A percentile compares a stretch with the other conserved stretches of the same genome.
phyloP scores from a whole-genome alignment of 352 stramenopile species.

The Lagenidium giganteum region DNA sequence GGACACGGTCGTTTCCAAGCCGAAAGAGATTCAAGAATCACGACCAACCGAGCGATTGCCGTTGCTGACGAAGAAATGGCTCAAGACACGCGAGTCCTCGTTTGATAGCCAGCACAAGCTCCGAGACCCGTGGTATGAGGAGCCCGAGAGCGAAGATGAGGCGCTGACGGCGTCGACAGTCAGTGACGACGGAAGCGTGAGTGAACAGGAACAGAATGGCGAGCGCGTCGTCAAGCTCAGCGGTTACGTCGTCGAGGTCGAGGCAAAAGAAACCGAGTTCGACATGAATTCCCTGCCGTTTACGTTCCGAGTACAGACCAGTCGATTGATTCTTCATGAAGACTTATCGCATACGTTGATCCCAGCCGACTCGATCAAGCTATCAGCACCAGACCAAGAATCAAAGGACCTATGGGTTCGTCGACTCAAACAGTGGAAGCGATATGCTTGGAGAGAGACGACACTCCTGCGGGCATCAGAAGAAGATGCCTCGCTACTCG shows the following conservation, averaged over 20 bases:
- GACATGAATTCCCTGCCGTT: conserved; percentile 34
- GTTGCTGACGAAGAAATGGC: conserved; percentile 2
- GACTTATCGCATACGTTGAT: conserved; percentile 21
- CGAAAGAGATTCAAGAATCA: conserved; percentile 3
- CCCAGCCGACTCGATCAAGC: conserved; percentile 42
- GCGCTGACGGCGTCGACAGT: not conserved
- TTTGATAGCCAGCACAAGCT: not conserved
- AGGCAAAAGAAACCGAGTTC: conserved; percentile 37
- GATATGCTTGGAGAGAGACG: conserved; percentile 63
- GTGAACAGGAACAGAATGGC: conserved; percentile 14
- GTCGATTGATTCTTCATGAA: conserved; percentile 27
- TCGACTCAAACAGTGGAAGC: conserved; percentile 58
- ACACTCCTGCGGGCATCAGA: conserved; percentile 31
- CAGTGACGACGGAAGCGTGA: conserved; percentile 9
- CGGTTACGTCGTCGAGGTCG: conserved; percentile 50
- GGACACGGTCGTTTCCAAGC: not conserved
- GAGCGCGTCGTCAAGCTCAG: conserved; percentile 55
- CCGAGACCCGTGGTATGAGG: not conserved
- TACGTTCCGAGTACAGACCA: conserved; percentile 67
- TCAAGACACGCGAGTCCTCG: conserved; percentile 5
- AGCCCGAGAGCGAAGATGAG: conserved; percentile 25
- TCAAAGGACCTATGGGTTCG: conserved; percentile 61
- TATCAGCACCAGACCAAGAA: conserved; percentile 36
- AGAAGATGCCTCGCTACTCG: conserved; percentile 31
- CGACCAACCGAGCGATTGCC: not conserved